These are phyloP conservation scores for Neopestalotiopsis sp. DNA, from an alignment of 2,329 filamentous ascomycete genomes.

Conservation along the genomic window DNA sequence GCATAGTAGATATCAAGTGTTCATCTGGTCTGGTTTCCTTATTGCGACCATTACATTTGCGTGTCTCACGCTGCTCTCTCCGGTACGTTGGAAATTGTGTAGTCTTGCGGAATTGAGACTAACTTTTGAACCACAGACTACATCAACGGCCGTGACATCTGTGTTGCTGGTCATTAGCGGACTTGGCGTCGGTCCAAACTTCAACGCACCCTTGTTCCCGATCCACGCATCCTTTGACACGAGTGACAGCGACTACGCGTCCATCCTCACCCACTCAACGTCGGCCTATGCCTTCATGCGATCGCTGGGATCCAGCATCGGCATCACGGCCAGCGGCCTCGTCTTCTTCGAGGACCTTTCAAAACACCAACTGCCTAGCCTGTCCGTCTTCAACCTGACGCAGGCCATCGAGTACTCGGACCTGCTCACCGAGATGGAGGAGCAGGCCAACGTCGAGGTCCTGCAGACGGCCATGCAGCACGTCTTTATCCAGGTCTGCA, in stretches of 20 bases:
- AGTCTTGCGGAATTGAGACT: neutral
- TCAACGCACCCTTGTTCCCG: constrained; percentile 5
- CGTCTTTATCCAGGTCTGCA: constrained; percentile 12
- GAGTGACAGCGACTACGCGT: neutral
- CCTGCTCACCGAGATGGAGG: constrained; percentile 3
- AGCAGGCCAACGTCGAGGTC: constrained; percentile 7
- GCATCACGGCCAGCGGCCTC: constrained; percentile 8
- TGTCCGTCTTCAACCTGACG: constrained; percentile 10
- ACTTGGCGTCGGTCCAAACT: constrained; percentile 7
- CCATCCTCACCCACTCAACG: neutral
- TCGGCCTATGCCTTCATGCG: constrained; percentile 9
- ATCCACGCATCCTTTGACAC: constrained; percentile 11
- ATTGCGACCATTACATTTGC: constrained; percentile 1
- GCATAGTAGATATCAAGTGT: neutral
- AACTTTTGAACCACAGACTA: neutral
- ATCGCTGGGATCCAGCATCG: constrained; percentile 9
- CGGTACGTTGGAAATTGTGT: neutral
- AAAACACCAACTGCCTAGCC: constrained; percentile 8
- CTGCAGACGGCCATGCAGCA: constrained; percentile 13
- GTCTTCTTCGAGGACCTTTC: constrained; percentile 14
- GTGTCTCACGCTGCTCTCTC: neutral
- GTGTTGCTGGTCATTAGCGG: neutral
- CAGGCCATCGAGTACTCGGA: constrained; percentile 13
- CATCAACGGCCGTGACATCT: neutral
- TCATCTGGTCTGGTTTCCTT: constrained; percentile 7